Percentiles rank a stretch among this genome's conserved stretches.
Conservation (phyloP, 768 basidiomycete genomes). For the Trametes villosa region DNA sequence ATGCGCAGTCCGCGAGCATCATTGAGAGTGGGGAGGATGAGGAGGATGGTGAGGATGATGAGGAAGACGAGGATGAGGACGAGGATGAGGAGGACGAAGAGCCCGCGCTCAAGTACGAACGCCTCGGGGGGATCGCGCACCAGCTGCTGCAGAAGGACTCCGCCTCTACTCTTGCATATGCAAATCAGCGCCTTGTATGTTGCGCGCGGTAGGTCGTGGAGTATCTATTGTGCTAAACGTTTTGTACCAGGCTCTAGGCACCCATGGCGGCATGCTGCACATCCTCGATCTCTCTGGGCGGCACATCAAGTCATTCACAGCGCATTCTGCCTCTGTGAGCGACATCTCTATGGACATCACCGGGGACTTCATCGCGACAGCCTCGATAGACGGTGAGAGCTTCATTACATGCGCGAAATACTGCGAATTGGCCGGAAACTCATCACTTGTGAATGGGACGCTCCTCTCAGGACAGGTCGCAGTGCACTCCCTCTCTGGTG, state of each 20-base stretch:
- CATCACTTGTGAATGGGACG: constrained; percentile 9
- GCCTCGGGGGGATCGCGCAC: constrained; percentile 69
- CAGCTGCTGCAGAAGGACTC: constrained; percentile 89
- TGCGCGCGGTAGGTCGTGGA: neutral
- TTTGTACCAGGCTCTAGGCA: constrained; percentile 76
- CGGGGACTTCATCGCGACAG: constrained; percentile 88
- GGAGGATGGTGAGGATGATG: constrained; percentile 44
- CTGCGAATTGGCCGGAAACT: neutral
- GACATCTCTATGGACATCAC: constrained; percentile 86
- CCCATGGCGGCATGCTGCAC: constrained; percentile 92
- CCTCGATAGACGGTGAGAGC: constrained; percentile 87
- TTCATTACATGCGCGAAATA: neutral
- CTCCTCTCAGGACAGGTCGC: constrained; percentile 78
- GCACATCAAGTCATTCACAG: constrained; percentile 87
- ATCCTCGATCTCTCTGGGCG: constrained; percentile 79
- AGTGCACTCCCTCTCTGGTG: constrained; percentile 77
- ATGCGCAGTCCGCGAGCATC: constrained; percentile 26
- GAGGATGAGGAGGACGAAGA: constrained; percentile 87
- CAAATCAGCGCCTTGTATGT: constrained; percentile 72
- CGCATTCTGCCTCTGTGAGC: constrained; percentile 84
- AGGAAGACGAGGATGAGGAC: constrained; percentile 55
- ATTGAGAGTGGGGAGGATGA: constrained; percentile 26
- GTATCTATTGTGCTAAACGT: constrained; percentile 3
- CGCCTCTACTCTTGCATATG: constrained; percentile 79
- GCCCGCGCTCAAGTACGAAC: constrained; percentile 89